Evolutionary conservation across 1,284 basidiomycete species (phyloP).

Genomic region (Ustanciosporium gigantosporum): DNA sequence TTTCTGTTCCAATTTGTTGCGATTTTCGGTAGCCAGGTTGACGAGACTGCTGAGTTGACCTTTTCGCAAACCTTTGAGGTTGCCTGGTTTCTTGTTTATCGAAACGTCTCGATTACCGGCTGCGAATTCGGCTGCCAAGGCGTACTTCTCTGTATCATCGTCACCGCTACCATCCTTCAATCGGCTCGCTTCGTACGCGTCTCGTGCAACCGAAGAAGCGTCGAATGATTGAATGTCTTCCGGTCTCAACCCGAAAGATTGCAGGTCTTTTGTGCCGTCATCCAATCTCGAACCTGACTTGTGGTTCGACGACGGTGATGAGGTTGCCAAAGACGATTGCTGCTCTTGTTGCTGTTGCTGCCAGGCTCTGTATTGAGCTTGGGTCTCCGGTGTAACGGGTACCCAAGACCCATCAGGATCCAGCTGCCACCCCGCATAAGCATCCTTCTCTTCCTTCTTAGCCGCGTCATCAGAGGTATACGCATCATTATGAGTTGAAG

Average conservation of each 20-base stretch:
- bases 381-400: constrained; percentile 57
- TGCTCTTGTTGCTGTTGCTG: constrained; percentile 5
- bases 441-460: constrained; percentile 1
- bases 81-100: constrained; percentile 30
- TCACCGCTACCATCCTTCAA: not conserved
- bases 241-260: constrained; percentile 8
- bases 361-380: constrained; percentile 42
- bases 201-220: constrained; percentile 38
- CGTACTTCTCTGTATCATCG: constrained; percentile 22
- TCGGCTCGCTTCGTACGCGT: constrained; percentile 8
- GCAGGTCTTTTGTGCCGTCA: constrained; percentile 26
- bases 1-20: constrained; percentile 44
- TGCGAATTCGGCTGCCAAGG: constrained; percentile 24
- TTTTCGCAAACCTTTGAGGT: constrained; percentile 36
- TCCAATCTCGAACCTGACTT: not conserved
- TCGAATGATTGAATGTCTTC: constrained; percentile 26
- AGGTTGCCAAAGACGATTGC: too few species aligned
- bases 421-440: constrained; percentile 54
- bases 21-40: constrained; percentile 46
- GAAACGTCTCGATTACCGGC: constrained; percentile 15
- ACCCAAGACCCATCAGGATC: constrained; percentile 58
- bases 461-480: not conserved
- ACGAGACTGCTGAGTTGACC: constrained; percentile 55
- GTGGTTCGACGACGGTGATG: not conserved
- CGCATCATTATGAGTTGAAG: not conserved